Conservation (phyloP, 495 filamentous ascomycete genomes). For the Oidiodendron maius region DNA sequence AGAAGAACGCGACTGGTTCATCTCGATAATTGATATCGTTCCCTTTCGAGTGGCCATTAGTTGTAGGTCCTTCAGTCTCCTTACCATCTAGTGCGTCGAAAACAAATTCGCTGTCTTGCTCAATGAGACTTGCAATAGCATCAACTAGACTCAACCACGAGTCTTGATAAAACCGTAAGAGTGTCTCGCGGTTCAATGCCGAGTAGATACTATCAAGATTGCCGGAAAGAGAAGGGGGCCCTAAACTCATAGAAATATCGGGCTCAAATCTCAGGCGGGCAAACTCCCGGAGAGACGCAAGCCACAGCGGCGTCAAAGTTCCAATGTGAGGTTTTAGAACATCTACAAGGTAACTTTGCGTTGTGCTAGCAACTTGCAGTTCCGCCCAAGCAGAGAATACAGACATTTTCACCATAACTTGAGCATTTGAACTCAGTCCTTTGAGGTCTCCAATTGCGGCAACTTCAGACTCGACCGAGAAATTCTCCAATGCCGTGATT, state of each 20-base stretch:
- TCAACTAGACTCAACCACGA: conserved; percentile 96
- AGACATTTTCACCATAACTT: conserved; percentile 97
- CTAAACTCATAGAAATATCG: conserved; percentile 85
- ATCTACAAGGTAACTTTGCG: conserved; percentile 82
- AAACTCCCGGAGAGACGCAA: conserved; percentile 89
- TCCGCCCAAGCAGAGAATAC: conserved; percentile 99
- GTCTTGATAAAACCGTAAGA: conserved; percentile 95
- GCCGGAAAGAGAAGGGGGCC: conserved; percentile 64
- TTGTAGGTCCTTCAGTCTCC: conserved; percentile 43
- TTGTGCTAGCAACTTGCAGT: conserved; percentile 90
- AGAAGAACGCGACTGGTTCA: conserved; percentile 98
- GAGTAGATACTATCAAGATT: conserved; percentile 89
- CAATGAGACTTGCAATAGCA: conserved; percentile 94
- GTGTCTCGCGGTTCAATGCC: conserved; percentile 86
- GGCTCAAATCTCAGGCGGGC: conserved; percentile 92
- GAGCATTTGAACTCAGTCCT: conserved; percentile 90
- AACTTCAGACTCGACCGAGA: conserved; percentile 75
- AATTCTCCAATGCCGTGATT: conserved; percentile 87
- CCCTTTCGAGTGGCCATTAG: conserved; percentile 46
- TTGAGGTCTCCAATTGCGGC: conserved; percentile 90
- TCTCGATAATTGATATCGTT: conserved; percentile 94
- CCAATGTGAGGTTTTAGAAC: conserved; percentile 88
- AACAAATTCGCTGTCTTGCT: conserved; percentile 94
- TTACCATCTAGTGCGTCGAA: conserved; percentile 95
- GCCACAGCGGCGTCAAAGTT: conserved; percentile 85